Percentiles rank a stretch among this genome's conserved stretches.
Evolutionary conservation across 2,329 filamentous ascomycete genomes (phyloP).

Genomic region (Cadophora sp.): DNA sequence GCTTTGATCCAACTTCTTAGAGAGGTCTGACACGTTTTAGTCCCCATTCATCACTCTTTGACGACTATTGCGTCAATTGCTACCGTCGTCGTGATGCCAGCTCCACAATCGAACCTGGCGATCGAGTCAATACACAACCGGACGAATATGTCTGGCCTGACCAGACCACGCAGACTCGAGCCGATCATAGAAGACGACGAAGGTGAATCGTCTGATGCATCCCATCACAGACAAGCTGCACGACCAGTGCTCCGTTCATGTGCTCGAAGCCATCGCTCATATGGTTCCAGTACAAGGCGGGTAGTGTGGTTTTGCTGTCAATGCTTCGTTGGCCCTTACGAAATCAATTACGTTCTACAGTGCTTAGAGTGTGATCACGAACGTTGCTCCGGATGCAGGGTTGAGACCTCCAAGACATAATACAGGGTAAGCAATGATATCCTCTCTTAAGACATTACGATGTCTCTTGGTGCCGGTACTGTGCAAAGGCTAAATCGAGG

Average conservation of each 20-base stretch:
- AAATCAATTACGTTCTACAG: not conserved
- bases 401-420: not conserved
- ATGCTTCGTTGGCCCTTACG: not conserved
- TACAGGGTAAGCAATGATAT: not conserved
- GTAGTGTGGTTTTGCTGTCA: not conserved
- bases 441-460: not conserved
- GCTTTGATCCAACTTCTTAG: not conserved
- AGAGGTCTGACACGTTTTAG: not conserved
- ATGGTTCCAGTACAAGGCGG: not conserved
- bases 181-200: constrained; percentile 1
- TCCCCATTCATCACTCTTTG: constrained; percentile 2
- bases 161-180: not conserved
- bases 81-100: not conserved
- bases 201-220: not conserved
- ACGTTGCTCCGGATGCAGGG: not conserved
- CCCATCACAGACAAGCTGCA: not conserved
- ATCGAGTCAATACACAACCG: not conserved
- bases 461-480: not conserved
- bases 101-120: not conserved
- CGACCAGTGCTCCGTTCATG: not conserved
- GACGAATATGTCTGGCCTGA: not conserved
- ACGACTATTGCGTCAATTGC: not conserved
- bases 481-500: not conserved
- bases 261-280: not conserved
- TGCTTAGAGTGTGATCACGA: not conserved